Evolutionary conservation across 345 rosid genomes (phyloP), one percentile per base, ranked within the genome.

Genomic region (Melaleuca alternifolia): DNA sequence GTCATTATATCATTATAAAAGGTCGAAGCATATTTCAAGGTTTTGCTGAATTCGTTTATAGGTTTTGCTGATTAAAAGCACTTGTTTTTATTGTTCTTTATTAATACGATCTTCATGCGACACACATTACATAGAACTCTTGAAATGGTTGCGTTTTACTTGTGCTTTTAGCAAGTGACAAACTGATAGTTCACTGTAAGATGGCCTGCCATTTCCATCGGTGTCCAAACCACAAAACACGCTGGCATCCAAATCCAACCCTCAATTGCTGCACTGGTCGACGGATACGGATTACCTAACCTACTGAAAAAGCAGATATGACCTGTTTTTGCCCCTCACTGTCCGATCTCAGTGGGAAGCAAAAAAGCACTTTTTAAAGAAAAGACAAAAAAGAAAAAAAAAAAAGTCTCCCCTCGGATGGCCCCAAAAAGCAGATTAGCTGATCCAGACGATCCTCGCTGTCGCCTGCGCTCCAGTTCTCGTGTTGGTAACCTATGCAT

Each of bases 371-470:
- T n/a, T n/a, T n/a, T n/a, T n/a, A n/a, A n/a, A n/a, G n/a, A n/a
- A n/a, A n/a, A n/a, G n/a, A n/a, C n/a, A n/a, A n/a, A n/a, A n/a
- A n/a, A n/a, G n/a, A n/a, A n/a, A n/a, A n/a, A n/a, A n/a, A n/a
- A n/a, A n/a, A n/a, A n/a, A n/a, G n/a, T n/a, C n/a, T n/a, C n/a
- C n/a, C n/a, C n/a, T n/a, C n/a, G n/a, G n/a, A n/a, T n/a, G n/a
- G n/a, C n/a, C n/a, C n/a, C n/a, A n/a, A n/a, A n/a, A n/a, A n/a
- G n/a, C n/a, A n/a, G n/a, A n/a, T n/a, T n/a, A n/a, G n/a, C n/a
- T n/a, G n/a, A n/a, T n/a, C n/a, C n/a, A n/a, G n/a, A n/a, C 92
- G 54, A 94, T 94, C 88, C 94, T 91, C 75, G 87, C 94, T 2
- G 89, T 92, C 24, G 82, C 86, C 53, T 86, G 89, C 37, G 93